Conservation (phyloP, 768 basidiomycete genomes). For the Mycena leptocephala region DNA sequence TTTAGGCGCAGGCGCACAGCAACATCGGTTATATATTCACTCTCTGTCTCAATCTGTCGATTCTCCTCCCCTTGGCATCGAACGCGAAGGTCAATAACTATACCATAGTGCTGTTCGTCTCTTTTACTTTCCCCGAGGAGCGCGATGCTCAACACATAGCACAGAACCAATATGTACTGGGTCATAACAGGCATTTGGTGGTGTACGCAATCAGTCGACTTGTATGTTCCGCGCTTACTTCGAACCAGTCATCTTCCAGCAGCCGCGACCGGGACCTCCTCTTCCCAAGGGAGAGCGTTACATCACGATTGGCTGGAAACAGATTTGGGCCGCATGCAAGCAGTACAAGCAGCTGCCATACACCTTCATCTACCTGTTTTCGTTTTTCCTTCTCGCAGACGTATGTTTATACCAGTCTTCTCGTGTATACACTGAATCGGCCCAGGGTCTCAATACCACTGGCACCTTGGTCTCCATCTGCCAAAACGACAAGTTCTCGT, state of each 20-base stretch:
- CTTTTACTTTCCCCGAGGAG: background rate
- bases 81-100: slow-evolving; percentile 84
- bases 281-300: slow-evolving; percentile 86
- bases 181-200: slow-evolving; percentile 90
- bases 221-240: background rate
- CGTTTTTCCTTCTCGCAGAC: slow-evolving; percentile 87
- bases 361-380: slow-evolving; percentile 86
- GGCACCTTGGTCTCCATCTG: slow-evolving; percentile 83
- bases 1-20: slow-evolving; percentile 71
- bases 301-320: slow-evolving; percentile 90
- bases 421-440: background rate
- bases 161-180: slow-evolving; percentile 82
- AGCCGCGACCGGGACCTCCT: slow-evolving; percentile 86
- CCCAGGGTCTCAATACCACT: slow-evolving; percentile 86
- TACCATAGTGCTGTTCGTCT: slow-evolving; percentile 76
- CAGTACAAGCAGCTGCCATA: slow-evolving; percentile 86
- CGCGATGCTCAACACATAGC: background rate
- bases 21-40: slow-evolving; percentile 83
- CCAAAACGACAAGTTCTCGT: slow-evolving; percentile 86
- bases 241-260: slow-evolving; percentile 82
- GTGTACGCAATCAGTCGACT: slow-evolving; percentile 66
- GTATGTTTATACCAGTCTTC: slow-evolving; percentile 53
- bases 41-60: slow-evolving; percentile 76
- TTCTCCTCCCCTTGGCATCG: slow-evolving; percentile 75
- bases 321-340: slow-evolving; percentile 86